Conservation (phyloP, 306 rosid species). For the Myrica gale region DNA sequence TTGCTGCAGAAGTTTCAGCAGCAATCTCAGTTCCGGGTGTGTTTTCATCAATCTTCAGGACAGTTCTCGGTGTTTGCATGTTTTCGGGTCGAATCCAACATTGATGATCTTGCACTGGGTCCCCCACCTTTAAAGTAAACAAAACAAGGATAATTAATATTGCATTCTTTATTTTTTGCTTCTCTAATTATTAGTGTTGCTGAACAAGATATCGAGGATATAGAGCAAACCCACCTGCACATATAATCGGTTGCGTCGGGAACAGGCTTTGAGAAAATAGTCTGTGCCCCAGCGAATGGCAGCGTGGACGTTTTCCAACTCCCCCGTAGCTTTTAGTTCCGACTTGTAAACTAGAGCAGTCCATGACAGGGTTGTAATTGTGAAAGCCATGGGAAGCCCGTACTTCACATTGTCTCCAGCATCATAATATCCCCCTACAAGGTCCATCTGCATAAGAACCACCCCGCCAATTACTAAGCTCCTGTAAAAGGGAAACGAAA, state of each 20-base stretch:
- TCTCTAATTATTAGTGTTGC: neutral
- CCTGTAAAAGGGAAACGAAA: too few relatives aligned
- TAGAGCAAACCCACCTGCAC: conserved; percentile 49
- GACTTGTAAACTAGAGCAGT: conserved; percentile 48
- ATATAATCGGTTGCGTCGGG: conserved; percentile 40
- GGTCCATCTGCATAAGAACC: conserved; percentile 50
- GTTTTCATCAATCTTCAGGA: conserved; percentile 39
- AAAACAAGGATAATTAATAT: neutral
- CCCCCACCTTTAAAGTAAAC: conserved; percentile 59
- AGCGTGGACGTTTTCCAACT: conserved; percentile 43
- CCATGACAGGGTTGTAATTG: conserved; percentile 81
- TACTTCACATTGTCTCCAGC: conserved; percentile 98
- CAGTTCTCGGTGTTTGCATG: conserved; percentile 49
- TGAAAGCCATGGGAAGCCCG: conserved; percentile 95
- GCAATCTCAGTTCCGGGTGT: conserved; percentile 77
- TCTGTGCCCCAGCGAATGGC: conserved; percentile 93
- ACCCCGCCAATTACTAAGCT: neutral
- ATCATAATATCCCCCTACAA: conserved; percentile 88
- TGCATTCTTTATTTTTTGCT: neutral
- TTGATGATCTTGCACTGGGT: conserved; percentile 62
- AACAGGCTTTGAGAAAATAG: conserved; percentile 60
- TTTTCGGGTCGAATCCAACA: conserved; percentile 85
- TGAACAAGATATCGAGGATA: too few relatives aligned
- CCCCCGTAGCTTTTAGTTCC: conserved; percentile 54
- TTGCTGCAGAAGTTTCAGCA: conserved; percentile 87